Conservation (phyloP, 1,284 basidiomycete species). For the Ustilago sp. region DNA sequence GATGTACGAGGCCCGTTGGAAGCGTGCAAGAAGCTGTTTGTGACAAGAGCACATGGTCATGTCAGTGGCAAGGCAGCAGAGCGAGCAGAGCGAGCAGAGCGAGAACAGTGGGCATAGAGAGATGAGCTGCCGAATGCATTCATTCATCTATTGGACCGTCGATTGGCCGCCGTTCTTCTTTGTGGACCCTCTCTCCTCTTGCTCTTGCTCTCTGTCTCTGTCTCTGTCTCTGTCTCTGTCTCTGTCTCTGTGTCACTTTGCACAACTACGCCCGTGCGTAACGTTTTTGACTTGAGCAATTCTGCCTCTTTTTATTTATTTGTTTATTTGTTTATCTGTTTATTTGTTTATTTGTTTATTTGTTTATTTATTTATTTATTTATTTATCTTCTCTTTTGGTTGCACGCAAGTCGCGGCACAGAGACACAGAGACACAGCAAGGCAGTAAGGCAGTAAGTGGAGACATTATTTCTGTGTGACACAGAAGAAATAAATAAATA, state of each 20-base stretch:
- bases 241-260: background rate
- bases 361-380: background rate
- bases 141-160: background rate
- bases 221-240: background rate
- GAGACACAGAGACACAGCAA: background rate
- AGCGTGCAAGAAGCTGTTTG: too few species aligned
- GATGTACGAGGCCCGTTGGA: too few species aligned
- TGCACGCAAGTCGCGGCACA: conserved; percentile 4
- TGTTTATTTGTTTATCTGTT: too few species aligned
- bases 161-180: background rate
- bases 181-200: conserved; percentile 4
- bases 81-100: too few species aligned
- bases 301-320: background rate
- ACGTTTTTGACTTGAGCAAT: conserved; percentile 4
- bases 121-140: conserved; percentile 6
- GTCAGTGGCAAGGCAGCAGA: too few species aligned
- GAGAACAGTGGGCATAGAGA: background rate
- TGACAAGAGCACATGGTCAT: too few species aligned
- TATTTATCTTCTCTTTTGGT: background rate
- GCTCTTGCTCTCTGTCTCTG: background rate
- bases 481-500: too few species aligned
- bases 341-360: too few species aligned
- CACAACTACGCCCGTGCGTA: background rate
- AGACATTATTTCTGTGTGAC: background rate
- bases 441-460: background rate